These are phyloP conservation scores for Pseudisothecium myosuroides DNA, from an alignment of 225 moss, liverwort and hornwort genomes.

Conservation along the genomic window DNA sequence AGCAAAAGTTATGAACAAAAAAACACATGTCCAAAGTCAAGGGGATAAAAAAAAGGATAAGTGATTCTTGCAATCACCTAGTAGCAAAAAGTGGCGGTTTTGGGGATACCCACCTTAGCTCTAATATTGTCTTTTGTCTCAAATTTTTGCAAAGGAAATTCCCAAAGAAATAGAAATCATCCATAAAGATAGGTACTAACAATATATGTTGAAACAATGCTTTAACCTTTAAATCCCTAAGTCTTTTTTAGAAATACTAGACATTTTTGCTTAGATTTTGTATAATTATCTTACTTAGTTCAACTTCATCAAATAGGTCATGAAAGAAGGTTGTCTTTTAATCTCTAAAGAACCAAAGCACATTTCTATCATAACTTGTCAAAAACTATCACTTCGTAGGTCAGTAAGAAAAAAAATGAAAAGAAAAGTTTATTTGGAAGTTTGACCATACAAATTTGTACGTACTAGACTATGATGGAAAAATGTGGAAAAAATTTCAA, in stretches of 20 bases:
- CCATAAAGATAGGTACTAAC: neutral
- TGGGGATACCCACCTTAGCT: neutral
- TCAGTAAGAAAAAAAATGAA: too few species aligned
- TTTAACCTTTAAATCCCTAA: neutral
- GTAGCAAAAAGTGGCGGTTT: neutral
- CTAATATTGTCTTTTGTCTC: neutral
- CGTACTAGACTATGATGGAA: neutral
- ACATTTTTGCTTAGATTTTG: neutral
- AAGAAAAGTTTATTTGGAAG: neutral
- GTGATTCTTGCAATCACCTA: too few species aligned
- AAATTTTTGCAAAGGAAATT: neutral
- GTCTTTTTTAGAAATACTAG: neutral
- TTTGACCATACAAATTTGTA: neutral
- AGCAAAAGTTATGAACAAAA: too few species aligned
- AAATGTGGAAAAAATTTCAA: neutral
- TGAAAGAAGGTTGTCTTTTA: neutral
- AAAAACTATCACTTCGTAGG: neutral
- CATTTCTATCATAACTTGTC: neutral
- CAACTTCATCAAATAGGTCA: neutral
- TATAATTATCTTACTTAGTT: neutral
- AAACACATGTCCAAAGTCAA: too few species aligned
- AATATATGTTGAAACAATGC: neutral
- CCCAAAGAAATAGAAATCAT: neutral
- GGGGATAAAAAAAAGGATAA: too few species aligned
- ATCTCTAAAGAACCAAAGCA: fast-evolving